Evolutionary conservation across 139 green algal genomes (phyloP), one percentile per base, ranked within the genome.

Genomic region (Chlorella ohadii): DNA sequence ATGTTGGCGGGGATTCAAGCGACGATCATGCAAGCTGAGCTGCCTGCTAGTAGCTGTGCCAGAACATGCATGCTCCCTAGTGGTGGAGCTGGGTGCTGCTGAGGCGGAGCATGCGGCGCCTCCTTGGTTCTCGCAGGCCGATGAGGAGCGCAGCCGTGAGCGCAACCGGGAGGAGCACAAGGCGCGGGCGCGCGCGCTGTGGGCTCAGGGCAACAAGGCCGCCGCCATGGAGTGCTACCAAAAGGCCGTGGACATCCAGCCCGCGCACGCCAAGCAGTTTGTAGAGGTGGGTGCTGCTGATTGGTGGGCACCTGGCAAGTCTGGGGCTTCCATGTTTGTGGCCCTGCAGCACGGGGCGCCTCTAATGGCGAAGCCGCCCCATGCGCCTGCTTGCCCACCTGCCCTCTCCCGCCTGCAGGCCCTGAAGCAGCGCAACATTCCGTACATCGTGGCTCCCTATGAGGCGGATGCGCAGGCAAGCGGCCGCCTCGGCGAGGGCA

Each of bases 371-470:
- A 6, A 6, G 44, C 44, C 44, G 11, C 7, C 44, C 3, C 65
- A 72, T 27, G 17, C 9, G n/a, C 0, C 6, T 41, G 2, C 72
- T 39, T 39, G 11, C 72, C 17, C 51, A 33, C 47, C 47, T 44
- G 31, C 36, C 27, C 13, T 66, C 11, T 38, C 28, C n/a, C 17
- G 5, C 27, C 17, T 78, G 22, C 65, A 90, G 74, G 85, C 80
- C 36, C 65, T 89, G n/a, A 83, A 87, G n/a, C 75, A 27, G 20
- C 55, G 56, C 47, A 89, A 87, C 15, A 90, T 99, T 36, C 74
- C 92, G 11, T 98, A 90, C 65, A 59, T 99, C 2, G 96, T 99
- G 41, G 97, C 97, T 11, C 97, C 97, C 0, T 99, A 99, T 86
- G 97, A 99, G 72, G 97, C 97, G 0, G 97, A 99, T 84, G 97